Conservation (phyloP, 495 filamentous ascomycete genomes). For the Aspergillus cavernicola region DNA sequence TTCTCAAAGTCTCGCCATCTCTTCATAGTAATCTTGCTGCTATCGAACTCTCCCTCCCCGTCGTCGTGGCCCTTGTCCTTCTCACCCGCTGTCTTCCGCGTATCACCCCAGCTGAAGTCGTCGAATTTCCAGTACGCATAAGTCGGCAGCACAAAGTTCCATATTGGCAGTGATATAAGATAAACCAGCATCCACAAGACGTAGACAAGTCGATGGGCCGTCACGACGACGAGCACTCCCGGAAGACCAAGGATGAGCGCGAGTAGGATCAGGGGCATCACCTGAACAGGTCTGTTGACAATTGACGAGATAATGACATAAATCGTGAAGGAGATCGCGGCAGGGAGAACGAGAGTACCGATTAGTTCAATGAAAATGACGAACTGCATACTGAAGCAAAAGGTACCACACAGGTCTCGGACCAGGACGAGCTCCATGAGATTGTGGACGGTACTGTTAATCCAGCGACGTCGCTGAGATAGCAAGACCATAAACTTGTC, state of each 20-base stretch:
- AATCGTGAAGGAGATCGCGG: constrained; percentile 93
- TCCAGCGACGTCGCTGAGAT: constrained; percentile 94
- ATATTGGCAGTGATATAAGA: constrained; percentile 86
- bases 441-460: constrained; percentile 99
- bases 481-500: constrained; percentile 90
- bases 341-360: constrained; percentile 90
- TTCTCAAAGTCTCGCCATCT: constrained; percentile 96
- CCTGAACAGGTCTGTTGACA: constrained; percentile 72
- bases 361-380: constrained; percentile 94
- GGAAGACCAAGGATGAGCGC: constrained; percentile 92
- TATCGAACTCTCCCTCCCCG: constrained; percentile 94
- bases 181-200: constrained; percentile 98
- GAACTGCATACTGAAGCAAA: constrained; percentile 99
- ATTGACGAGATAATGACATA: constrained; percentile 93
- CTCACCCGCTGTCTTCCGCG: constrained; percentile 89
- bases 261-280: constrained; percentile 88
- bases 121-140: constrained; percentile 99
- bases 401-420: constrained; percentile 94
- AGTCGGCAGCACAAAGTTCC: constrained; percentile 93
- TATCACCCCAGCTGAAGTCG: constrained; percentile 99
- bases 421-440: constrained; percentile 96
- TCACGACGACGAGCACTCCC: constrained; percentile 88
- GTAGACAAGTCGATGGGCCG: constrained; percentile 91
- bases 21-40: constrained; percentile 98
- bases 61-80: constrained; percentile 80